These are phyloP conservation scores for Amanita rubescens DNA, from an alignment of 768 basidiomycete species.

Conservation along the genomic window DNA sequence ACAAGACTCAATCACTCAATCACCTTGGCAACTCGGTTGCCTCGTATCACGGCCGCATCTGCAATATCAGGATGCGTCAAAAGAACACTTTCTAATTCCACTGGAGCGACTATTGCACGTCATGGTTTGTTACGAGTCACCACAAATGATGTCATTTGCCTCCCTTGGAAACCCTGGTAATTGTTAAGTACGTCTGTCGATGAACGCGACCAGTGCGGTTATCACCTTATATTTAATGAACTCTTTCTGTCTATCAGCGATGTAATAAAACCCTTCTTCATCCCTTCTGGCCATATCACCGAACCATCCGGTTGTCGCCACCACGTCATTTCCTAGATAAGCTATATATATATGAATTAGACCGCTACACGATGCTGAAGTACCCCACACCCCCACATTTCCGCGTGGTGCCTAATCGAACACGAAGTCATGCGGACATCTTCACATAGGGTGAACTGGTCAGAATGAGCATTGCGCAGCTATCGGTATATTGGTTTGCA, in stretches of 20 bases:
- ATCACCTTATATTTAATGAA: slow-evolving; percentile 67
- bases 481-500: slow-evolving; percentile 63
- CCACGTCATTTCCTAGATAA: slow-evolving; percentile 65
- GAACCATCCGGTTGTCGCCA: slow-evolving; percentile 75
- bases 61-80: slow-evolving; percentile 69
- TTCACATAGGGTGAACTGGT: slow-evolving; percentile 33
- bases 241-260: slow-evolving; percentile 70
- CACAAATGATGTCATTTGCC: slow-evolving; percentile 5
- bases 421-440: not conserved
- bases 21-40: slow-evolving; percentile 80
- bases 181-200: not conserved
- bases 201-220: not conserved
- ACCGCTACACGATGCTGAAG: not conserved
- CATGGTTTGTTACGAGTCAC: not conserved
- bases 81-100: slow-evolving; percentile 75
- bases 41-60: slow-evolving; percentile 76
- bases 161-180: slow-evolving; percentile 68
- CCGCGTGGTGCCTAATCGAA: slow-evolving; percentile 60
- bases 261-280: slow-evolving; percentile 62
- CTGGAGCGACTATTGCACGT: slow-evolving; percentile 59
- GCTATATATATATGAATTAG: slow-evolving; percentile 39
- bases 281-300: slow-evolving; percentile 73
- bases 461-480: slow-evolving; percentile 55
- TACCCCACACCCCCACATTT: slow-evolving; percentile 43
- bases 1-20: slow-evolving; percentile 13